A percentile compares a stretch with the other conserved stretches of the same genome.
Evolutionary conservation across 1,284 basidiomycete species (phyloP).

Genomic region (Cerioporus squamosus): DNA sequence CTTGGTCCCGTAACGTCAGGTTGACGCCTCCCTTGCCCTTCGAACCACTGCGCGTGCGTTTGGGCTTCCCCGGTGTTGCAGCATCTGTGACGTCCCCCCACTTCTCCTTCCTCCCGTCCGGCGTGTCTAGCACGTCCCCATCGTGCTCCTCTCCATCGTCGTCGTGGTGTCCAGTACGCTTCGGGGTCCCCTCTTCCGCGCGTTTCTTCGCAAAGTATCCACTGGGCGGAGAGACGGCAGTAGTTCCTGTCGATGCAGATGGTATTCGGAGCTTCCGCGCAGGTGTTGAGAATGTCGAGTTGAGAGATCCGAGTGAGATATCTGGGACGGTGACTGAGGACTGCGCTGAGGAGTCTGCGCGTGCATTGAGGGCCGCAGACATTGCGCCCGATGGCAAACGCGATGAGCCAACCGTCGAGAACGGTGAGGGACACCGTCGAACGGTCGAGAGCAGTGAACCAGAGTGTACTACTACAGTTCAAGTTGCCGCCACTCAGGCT

Average conservation of each 20-base stretch:
- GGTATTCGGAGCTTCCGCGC: slow-evolving; percentile 52
- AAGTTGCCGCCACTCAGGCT: too few species aligned
- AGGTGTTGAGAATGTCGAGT: slow-evolving; percentile 61
- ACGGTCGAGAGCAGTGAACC: too few species aligned
- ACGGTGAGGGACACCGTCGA: too few species aligned
- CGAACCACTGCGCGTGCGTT: slow-evolving; percentile 42
- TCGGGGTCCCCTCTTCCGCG: slow-evolving; percentile 38
- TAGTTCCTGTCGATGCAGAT: slow-evolving; percentile 55
- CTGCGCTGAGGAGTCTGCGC: slow-evolving; percentile 43
- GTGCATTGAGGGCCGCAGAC: slow-evolving; percentile 39
- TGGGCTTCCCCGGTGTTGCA: slow-evolving; percentile 48
- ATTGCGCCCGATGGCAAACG: slow-evolving; percentile 16
- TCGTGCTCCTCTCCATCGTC: slow-evolving; percentile 30
- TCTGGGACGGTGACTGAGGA: slow-evolving; percentile 57
- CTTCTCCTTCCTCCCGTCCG: slow-evolving; percentile 49
- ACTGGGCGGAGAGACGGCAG: slow-evolving; percentile 48
- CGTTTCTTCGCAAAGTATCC: slow-evolving; percentile 27
- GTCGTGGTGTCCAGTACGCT: slow-evolving; percentile 32
- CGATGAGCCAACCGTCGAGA: too few species aligned
- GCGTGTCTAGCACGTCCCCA: slow-evolving; percentile 55
- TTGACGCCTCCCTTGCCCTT: slow-evolving; percentile 70
- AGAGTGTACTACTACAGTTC: too few species aligned
- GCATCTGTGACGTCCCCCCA: slow-evolving; percentile 56
- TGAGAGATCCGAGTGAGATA: slow-evolving; percentile 63
- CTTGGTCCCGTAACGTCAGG: slow-evolving; percentile 90